Percentiles rank a stretch among this genome's conserved stretches.
Evolutionary conservation across 2,329 filamentous ascomycete species (phyloP).

Genomic region (Ophiostoma triangulosporum): DNA sequence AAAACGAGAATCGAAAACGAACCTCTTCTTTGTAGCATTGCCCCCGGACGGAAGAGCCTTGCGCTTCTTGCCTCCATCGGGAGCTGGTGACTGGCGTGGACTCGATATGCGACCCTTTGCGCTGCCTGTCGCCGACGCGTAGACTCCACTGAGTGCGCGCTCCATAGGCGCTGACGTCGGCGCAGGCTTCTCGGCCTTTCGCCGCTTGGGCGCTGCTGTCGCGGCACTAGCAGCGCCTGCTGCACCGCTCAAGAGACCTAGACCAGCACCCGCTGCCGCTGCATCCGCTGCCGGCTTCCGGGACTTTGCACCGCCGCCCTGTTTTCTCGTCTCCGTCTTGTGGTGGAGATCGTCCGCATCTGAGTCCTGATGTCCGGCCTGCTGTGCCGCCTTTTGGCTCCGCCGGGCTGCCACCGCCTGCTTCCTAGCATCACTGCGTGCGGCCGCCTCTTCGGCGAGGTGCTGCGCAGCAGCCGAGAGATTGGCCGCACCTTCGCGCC

Average conservation of each 20-base stretch:
- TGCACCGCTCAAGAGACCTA: slow-evolving; percentile 49
- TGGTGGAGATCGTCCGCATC: slow-evolving; percentile 61
- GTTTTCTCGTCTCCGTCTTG: slow-evolving; percentile 39
- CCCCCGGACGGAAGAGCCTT: slow-evolving; percentile 53
- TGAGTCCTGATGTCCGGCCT: slow-evolving; percentile 41
- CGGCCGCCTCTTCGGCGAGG: slow-evolving; percentile 70
- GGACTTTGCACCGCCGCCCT: slow-evolving; percentile 50
- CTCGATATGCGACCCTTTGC: slow-evolving; percentile 49
- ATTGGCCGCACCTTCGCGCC: slow-evolving; percentile 64
- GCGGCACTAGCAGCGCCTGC: slow-evolving; percentile 31
- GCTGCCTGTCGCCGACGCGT: slow-evolving; percentile 25
- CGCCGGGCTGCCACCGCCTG: slow-evolving; percentile 69
- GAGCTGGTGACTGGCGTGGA: slow-evolving; percentile 53
- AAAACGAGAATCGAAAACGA: slow-evolving; percentile 12
- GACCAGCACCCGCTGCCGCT: slow-evolving; percentile 31
- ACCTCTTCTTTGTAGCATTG: slow-evolving; percentile 69
- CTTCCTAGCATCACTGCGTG: slow-evolving; percentile 71
- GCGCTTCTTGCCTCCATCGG: slow-evolving; percentile 55
- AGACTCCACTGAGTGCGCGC: slow-evolving; percentile 50
- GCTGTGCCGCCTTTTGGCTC: slow-evolving; percentile 37
- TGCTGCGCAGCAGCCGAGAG: slow-evolving; percentile 66
- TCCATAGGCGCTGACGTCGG: slow-evolving; percentile 40
- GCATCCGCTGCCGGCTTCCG: slow-evolving; percentile 32
- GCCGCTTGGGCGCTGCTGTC: slow-evolving; percentile 51
- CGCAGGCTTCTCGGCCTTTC: slow-evolving; percentile 63